Base-by-base conservation (phyloP, 495 filamentous ascomycete genomes). In the Rhizodiscina lignyota region DNA sequence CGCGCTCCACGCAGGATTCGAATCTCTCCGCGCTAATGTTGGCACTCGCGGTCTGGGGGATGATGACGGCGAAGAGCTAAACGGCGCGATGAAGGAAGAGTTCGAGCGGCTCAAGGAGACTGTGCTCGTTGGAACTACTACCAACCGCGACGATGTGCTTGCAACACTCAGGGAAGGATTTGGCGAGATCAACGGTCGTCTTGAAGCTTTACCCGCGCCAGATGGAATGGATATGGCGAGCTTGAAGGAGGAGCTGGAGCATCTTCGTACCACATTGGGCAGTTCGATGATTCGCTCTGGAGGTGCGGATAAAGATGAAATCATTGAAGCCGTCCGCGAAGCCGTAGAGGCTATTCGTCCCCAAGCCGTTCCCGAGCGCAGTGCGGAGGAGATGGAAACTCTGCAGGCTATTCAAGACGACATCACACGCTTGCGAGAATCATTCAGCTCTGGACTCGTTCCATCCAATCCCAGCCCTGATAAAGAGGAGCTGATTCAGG, bases 231-330 rank as follows among this genome's bases (percentile, higher is more conserved):
- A 10, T 17, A 23, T 49, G 12, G 54, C 54, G 27, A 43, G 45
- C 4, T 34, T 46, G 30, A 42, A 42, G 16, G 44, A 49, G 13
- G 74, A 79, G 42, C 74, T 78, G 36, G 64, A 70, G 27, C 68
- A 74, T 45, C 58, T 94, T 5, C 72, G 81, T 19, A 73, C 80
- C 31, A 71, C 69, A 0, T 66, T 94, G 41, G 74, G 75, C 40
- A 72, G 69, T 2, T 65, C 74, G 2, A 58, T 91, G 12, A 64
- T 87, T 12, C 58, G 60, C 4, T 45, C 57, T 12, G 55, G 49
- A 17, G 52, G 61, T 29, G 58, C 62, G 17, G 68, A 72, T 27
- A 74, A 66, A 35, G 68, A 68, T 11, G 70, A 74, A 27, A 67
- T 77, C n/a, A 51, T 77, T 6, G 66, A 73, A 18, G 44, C 46